Evolutionary conservation across 768 basidiomycete genomes (phyloP).

Genomic region (Paxillus ammoniavirescens): DNA sequence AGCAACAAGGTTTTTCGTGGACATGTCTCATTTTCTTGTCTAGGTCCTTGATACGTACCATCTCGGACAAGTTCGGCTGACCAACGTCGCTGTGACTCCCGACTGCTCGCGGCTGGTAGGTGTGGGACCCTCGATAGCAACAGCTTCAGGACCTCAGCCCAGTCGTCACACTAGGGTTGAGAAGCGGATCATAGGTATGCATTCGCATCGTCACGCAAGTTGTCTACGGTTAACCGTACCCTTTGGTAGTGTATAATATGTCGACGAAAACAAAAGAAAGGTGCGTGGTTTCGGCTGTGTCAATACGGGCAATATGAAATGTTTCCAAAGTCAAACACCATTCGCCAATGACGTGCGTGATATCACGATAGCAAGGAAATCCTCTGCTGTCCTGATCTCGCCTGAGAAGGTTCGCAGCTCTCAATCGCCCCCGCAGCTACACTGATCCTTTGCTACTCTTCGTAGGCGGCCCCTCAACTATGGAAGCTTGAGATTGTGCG

Average conservation of each 20-base stretch:
- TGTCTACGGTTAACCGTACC: constrained; percentile 2
- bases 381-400: constrained; percentile 42
- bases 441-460: constrained; percentile 6
- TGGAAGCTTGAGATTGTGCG: constrained; percentile 70
- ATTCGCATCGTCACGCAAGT: neutral
- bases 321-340: constrained; percentile 45
- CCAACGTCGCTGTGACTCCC: constrained; percentile 49
- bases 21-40: neutral
- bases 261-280: constrained; percentile 42
- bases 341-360: constrained; percentile 56
- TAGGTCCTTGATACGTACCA: constrained; percentile 41
- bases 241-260: constrained; percentile 46
- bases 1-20: neutral
- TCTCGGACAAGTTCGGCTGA: constrained; percentile 45
- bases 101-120: constrained; percentile 47
- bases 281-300: constrained; percentile 26
- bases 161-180: constrained; percentile 48
- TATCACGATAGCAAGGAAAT: constrained; percentile 45
- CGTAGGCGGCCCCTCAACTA: constrained; percentile 71
- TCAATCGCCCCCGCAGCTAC: constrained; percentile 8
- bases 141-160: constrained; percentile 43
- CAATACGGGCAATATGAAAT: constrained; percentile 10
- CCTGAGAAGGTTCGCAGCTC: constrained; percentile 24
- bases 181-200: constrained; percentile 52
- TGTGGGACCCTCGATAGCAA: constrained; percentile 47